Evolutionary conservation across 225 moss, liverwort and hornwort genomes (phyloP), one percentile per base, ranked within the genome.

Genomic region (Bryum argenteum): DNA sequence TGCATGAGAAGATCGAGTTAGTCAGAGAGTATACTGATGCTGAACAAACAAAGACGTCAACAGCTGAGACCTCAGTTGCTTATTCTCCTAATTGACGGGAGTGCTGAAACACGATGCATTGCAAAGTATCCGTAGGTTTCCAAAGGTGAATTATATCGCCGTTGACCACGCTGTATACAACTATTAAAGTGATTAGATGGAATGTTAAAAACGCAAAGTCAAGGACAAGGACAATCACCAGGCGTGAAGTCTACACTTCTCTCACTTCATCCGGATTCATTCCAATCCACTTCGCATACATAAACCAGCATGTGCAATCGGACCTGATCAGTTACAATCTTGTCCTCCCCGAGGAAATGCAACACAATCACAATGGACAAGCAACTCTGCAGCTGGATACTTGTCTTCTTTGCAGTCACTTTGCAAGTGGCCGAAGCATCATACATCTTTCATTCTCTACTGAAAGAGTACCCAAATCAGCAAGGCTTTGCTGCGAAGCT

Each of bases 401-500:
- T 53, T 10, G 14, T 19, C 33, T 16, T 22, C 14, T 11, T 75
- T 65, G 22, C 52, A 61, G 52, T 39, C 5, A 20, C 58, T 51
- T 11, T 75, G 61, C 68, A 61, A 44, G 44, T 16, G 1, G 61
- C 43, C 61, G 75, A n/a, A 8, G 41, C 44, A 43, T 76, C 61
- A 17, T 79, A 79, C 8, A 11, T 22, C 17, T 39, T 80, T 38
- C 73, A 78, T 54, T 60, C 69, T 6, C 14, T 73, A 11, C 69
- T 76, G 59, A 71, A 79, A 71, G 76, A 77, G 69, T 87, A 87
- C 28, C 63, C 66, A 1, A 68, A 84, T 47, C 73, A 74, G 2
- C 83, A 84, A 72, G 87, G 87, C 8, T 81, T 87, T 45, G 84
- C 79, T 74, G 84, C 81, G 28, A 74, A 55, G 54, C 55, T 87